Conservation (phyloP, 2,329 filamentous ascomycete species). For the Penicillium psychrosexuale region DNA sequence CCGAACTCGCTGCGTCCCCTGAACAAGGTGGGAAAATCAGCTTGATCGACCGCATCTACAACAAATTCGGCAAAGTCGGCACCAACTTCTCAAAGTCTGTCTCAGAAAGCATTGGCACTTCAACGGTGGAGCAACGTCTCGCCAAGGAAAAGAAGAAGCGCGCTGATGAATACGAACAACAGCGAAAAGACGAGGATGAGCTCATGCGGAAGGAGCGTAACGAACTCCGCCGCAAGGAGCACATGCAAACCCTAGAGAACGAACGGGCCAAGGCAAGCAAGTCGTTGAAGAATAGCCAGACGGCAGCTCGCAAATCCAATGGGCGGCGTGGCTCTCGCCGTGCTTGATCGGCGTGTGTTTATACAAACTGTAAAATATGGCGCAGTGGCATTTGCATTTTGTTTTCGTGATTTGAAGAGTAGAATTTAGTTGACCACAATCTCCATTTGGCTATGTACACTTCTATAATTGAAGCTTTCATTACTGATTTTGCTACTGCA, state of each 20-base stretch:
- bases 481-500: neutral
- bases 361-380: conserved; percentile 28
- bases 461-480: neutral
- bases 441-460: conserved; percentile 1
- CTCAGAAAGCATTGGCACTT: neutral
- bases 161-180: conserved; percentile 31
- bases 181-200: conserved; percentile 26
- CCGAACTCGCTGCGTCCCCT: neutral
- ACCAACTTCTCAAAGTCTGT: conserved; percentile 8
- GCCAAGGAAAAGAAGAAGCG: conserved; percentile 33
- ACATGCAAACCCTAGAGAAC: conserved; percentile 23
- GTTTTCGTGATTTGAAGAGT: conserved; percentile 16
- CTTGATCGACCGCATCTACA: conserved; percentile 32
- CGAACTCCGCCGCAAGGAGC: conserved; percentile 30
- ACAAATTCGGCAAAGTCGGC: conserved; percentile 17
- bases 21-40: conserved; percentile 13
- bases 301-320: neutral
- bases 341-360: conserved; percentile 14
- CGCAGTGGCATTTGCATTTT: conserved; percentile 20
- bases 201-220: conserved; percentile 37
- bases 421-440: conserved; percentile 9
- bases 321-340: neutral
- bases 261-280: conserved; percentile 26
- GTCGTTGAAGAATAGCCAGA: conserved; percentile 13
- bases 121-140: conserved; percentile 18